Evolutionary conservation across 805 yeast species (phyloP).

Genomic region (Candida glaebosa): DNA sequence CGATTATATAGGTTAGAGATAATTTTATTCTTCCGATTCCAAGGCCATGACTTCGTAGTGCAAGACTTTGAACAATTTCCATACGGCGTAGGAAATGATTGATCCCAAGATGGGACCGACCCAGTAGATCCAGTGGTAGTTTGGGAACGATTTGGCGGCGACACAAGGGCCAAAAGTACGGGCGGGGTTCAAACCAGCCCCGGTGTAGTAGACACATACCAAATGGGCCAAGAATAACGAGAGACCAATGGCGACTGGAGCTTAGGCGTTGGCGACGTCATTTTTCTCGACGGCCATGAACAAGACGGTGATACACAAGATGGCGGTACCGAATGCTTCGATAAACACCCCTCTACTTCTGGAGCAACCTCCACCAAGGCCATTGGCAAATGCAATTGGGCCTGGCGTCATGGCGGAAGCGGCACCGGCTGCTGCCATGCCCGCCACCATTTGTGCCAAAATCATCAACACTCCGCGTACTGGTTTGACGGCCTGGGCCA

Average conservation of each 20-base stretch:
- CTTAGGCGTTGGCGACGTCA: slow-evolving; percentile 62
- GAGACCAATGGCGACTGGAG: slow-evolving; percentile 81
- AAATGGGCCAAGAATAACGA: slow-evolving; percentile 80
- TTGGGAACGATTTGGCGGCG: slow-evolving; percentile 70
- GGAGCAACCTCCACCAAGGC: slow-evolving; percentile 69
- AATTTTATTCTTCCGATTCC: background rate
- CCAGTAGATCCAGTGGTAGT: slow-evolving; percentile 91
- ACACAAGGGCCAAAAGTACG: slow-evolving; percentile 82
- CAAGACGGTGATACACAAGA: slow-evolving; percentile 72
- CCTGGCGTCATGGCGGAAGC: slow-evolving; percentile 87
- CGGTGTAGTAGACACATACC: slow-evolving; percentile 77
- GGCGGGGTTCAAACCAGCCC: slow-evolving; percentile 92
- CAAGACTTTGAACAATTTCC: slow-evolving; percentile 62
- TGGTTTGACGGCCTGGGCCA: slow-evolving; percentile 72
- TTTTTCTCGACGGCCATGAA: slow-evolving; percentile 84
- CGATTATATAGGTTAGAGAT: no score
- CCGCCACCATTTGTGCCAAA: slow-evolving; percentile 71
- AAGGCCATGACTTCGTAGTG: slow-evolving; percentile 55
- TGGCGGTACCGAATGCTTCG: slow-evolving; percentile 76
- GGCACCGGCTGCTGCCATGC: slow-evolving; percentile 91
- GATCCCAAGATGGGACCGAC: slow-evolving; percentile 81
- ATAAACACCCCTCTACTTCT: slow-evolving; percentile 73
- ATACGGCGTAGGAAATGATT: slow-evolving; percentile 59
- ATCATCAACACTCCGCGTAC: slow-evolving; percentile 64
- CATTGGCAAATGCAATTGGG: slow-evolving; percentile 63